These are phyloP conservation scores for Termitomyces sp. DNA, from an alignment of 768 basidiomycete genomes.

Conservation along the genomic window DNA sequence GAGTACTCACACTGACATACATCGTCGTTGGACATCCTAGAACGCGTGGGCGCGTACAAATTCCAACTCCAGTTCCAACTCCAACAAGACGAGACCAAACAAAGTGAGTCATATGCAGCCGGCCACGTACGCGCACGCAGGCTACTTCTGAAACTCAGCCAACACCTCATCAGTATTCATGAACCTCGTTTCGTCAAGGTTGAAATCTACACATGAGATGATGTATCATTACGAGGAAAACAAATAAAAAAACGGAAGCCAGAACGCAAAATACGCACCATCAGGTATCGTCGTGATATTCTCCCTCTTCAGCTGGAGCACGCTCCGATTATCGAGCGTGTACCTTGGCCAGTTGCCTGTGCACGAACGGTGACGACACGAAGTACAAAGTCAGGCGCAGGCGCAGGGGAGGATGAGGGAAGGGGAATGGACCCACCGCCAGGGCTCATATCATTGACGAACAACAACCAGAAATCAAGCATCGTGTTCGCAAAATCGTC, in stretches of 20 bases:
- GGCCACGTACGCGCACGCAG: too few species aligned
- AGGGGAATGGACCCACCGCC: constrained; percentile 37
- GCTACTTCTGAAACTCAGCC: constrained; percentile 45
- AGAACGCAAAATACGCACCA: constrained; percentile 31
- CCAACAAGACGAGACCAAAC: too few species aligned
- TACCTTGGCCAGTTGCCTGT: constrained; percentile 50
- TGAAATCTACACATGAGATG: constrained; percentile 34
- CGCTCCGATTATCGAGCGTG: constrained; percentile 28
- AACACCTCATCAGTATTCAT: constrained; percentile 39
- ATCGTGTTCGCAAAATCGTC: constrained; percentile 44
- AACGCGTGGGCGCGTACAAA: too few species aligned
- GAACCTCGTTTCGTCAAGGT: constrained; percentile 40
- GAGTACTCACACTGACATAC: too few species aligned
- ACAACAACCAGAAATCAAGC: constrained; percentile 55
- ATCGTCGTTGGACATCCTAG: too few species aligned
- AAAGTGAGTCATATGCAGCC: too few species aligned
- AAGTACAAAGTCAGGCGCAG: too few species aligned
- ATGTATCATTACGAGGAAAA: too few species aligned
- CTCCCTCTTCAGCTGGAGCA: constrained; percentile 49
- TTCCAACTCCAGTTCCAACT: too few species aligned
- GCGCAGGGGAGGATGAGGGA: background rate
- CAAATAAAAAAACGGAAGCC: too few species aligned
- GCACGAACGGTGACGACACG: too few species aligned
- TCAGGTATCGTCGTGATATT: constrained; percentile 57
- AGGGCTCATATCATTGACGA: constrained; percentile 54